Evolutionary conservation across 2,329 filamentous ascomycete genomes (phyloP).

Genomic region (Phialocephala sp.): DNA sequence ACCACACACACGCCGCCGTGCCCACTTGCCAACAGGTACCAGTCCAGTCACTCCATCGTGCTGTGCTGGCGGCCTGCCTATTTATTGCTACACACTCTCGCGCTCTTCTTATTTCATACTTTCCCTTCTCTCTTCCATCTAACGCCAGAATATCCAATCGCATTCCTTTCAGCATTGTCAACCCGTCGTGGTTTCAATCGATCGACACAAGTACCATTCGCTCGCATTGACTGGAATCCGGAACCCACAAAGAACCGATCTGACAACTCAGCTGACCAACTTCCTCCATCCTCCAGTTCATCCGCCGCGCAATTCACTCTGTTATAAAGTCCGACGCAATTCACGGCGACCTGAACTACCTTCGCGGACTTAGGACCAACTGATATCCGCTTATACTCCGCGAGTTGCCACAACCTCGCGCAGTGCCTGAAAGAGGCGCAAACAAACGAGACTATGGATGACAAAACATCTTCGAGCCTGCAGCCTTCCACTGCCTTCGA

Average conservation of each 20-base stretch:
- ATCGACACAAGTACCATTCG: slow-evolving; percentile 20
- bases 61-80: slow-evolving; percentile 13
- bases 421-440: slow-evolving; percentile 31
- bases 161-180: slow-evolving; percentile 15
- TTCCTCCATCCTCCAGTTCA: slow-evolving; percentile 20
- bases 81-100: slow-evolving; percentile 29
- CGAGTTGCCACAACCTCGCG: slow-evolving; percentile 36
- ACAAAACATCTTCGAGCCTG: slow-evolving; percentile 37
- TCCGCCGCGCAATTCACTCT: slow-evolving; percentile 25
- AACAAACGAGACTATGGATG: slow-evolving; percentile 36
- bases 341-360: background rate
- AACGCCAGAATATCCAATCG: slow-evolving; percentile 13
- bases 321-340: slow-evolving; percentile 20
- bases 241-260: slow-evolving; percentile 39
- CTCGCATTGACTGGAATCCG: slow-evolving; percentile 38
- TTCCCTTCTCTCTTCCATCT: slow-evolving; percentile 15
- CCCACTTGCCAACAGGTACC: slow-evolving; percentile 18
- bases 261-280: slow-evolving; percentile 37
- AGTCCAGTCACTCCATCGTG: slow-evolving; percentile 5
- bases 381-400: slow-evolving; percentile 30
- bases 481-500: slow-evolving; percentile 41
- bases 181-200: slow-evolving; percentile 1
- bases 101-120: slow-evolving; percentile 31
- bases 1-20: slow-evolving; percentile 17
- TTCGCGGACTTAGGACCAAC: slow-evolving; percentile 34